A percentile compares a stretch with the other conserved stretches of the same genome.
Evolutionary conservation across 1,284 basidiomycete genomes (phyloP).

Genomic region (Cutaneotrichosporon arboriforme): DNA sequence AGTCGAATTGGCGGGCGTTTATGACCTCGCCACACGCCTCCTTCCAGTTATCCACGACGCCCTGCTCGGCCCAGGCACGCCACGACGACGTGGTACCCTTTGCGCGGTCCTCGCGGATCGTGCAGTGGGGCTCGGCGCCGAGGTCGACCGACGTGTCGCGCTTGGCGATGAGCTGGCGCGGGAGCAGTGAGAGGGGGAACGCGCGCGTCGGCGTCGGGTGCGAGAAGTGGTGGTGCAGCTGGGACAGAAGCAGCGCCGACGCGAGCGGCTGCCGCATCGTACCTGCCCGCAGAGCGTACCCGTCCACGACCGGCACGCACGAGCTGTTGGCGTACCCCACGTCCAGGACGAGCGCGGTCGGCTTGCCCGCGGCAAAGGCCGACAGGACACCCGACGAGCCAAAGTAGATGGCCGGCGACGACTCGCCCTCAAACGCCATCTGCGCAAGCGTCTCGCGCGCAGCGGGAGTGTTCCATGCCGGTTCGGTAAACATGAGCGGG

Average conservation of each 20-base stretch:
- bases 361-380: conserved; percentile 95
- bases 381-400: conserved; percentile 94
- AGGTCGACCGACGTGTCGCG: conserved; percentile 60
- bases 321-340: conserved; percentile 83
- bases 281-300: conserved; percentile 88
- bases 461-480: conserved; percentile 87
- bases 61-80: conserved; percentile 72
- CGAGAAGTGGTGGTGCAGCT: conserved; percentile 42
- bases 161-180: conserved; percentile 80
- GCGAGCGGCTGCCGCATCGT: conserved; percentile 48
- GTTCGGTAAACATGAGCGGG: conserved; percentile 88
- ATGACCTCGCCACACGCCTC: conserved; percentile 77
- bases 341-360: conserved; percentile 90
- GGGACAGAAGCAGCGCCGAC: conserved; percentile 41
- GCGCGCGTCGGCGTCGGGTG: conserved; percentile 24
- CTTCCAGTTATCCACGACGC: conserved; percentile 89
- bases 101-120: conserved; percentile 68
- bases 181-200: conserved; percentile 47
- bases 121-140: conserved; percentile 62
- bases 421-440: conserved; percentile 93
- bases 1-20: conserved; percentile 34
- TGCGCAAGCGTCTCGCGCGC: conserved; percentile 91
- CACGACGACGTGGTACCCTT: conserved; percentile 69
- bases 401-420: conserved; percentile 93
- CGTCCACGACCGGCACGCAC: conserved; percentile 93